These are phyloP conservation scores for Amanita fuliginea DNA, from an alignment of 768 basidiomycete genomes.

Conservation along the genomic window DNA sequence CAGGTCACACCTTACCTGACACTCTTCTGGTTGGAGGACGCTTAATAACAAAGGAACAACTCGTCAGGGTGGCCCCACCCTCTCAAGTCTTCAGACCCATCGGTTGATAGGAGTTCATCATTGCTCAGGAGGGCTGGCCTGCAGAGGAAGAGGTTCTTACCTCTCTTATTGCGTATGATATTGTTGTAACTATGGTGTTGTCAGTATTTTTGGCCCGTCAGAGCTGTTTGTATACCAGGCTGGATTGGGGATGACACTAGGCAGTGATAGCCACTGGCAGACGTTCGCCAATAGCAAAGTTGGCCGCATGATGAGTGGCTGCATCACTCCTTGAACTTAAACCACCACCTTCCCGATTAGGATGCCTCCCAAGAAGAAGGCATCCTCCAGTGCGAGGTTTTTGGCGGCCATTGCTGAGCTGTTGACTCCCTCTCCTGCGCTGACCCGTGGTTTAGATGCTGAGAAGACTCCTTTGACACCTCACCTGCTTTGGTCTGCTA, in stretches of 20 bases:
- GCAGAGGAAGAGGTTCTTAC: constrained; percentile 43
- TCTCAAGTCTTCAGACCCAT: constrained; percentile 53
- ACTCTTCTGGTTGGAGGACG: constrained; percentile 69
- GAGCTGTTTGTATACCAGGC: constrained; percentile 46
- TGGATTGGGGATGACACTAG: constrained; percentile 34
- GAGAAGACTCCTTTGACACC: no score
- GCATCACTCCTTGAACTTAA: no score
- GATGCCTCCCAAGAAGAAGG: no score
- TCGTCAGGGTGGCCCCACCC: constrained; percentile 38
- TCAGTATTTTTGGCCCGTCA: constrained; percentile 65
- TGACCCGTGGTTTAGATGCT: no score
- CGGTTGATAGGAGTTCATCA: constrained; percentile 65
- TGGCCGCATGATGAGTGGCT: no score
- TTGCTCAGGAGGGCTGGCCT: constrained; percentile 13
- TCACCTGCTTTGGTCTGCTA: no score
- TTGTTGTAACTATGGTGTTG: constrained; percentile 61
- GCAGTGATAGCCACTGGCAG: no score
- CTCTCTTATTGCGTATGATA: constrained; percentile 59
- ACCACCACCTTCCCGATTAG: no score
- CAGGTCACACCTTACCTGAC: constrained; percentile 82
- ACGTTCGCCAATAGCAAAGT: no score
- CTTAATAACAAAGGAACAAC: constrained; percentile 61
- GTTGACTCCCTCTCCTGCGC: no score
- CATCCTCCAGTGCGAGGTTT: no score
- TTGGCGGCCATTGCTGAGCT: no score